A percentile compares a stretch with the other conserved stretches of the same genome.
Evolutionary conservation across 495 filamentous ascomycete species (phyloP).

Genomic region (Chaetomium fimeti): DNA sequence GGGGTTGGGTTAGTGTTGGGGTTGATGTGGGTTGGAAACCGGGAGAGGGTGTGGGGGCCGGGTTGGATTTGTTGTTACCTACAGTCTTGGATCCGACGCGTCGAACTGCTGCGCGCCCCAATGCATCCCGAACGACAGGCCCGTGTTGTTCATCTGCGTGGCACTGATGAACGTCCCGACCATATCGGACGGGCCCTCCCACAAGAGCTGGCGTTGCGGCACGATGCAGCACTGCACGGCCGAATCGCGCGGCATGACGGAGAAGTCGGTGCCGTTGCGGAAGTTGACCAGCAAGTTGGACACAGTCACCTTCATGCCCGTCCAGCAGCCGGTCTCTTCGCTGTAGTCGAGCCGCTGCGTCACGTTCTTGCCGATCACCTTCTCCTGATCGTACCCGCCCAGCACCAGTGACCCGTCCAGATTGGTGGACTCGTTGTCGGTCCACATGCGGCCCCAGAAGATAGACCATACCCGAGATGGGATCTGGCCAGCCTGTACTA

Average conservation of each 20-base stretch:
- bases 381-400: constrained; percentile 48
- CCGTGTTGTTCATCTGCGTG: constrained; percentile 11
- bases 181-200: constrained; percentile 28
- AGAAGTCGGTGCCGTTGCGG: constrained; percentile 24
- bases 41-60: too few relatives aligned
- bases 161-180: constrained; percentile 23
- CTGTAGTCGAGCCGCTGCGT: constrained; percentile 30
- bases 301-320: constrained; percentile 36
- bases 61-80: not conserved
- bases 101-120: not conserved
- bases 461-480: constrained; percentile 41
- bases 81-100: not conserved
- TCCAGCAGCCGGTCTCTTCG: constrained; percentile 29
- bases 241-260: constrained; percentile 31
- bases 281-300: constrained; percentile 25
- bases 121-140: too few relatives aligned
- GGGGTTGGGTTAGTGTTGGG: constrained; percentile 27
- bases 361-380: constrained; percentile 37
- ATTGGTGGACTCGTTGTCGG: constrained; percentile 20
- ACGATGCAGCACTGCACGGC: constrained; percentile 39
- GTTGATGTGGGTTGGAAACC: constrained; percentile 19
- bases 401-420: constrained; percentile 45
- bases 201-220: constrained; percentile 34
- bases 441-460: constrained; percentile 47
- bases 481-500: constrained; percentile 38